Evolutionary conservation across 257 asterid species (phyloP).

Genomic region (Gynochthodes officinalis): DNA sequence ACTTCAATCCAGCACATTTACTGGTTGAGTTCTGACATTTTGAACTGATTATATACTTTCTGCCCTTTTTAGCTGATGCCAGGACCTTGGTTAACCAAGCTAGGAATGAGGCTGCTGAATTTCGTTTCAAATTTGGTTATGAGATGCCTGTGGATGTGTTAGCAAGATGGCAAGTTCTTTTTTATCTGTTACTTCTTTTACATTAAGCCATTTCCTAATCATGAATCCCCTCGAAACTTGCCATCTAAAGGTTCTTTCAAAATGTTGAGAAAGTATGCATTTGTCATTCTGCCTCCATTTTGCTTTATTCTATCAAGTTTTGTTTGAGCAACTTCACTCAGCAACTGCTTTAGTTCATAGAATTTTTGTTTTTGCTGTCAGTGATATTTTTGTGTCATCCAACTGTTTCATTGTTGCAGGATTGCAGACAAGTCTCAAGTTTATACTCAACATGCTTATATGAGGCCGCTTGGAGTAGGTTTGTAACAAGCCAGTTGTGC

Average conservation of each 20-base stretch:
- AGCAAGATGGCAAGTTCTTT: constrained; percentile 71
- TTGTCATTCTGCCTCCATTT: neutral
- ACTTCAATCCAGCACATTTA: neutral
- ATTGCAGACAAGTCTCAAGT: constrained; percentile 99
- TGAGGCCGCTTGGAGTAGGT: constrained; percentile 99
- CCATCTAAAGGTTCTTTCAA: too few species aligned
- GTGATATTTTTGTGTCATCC: neutral
- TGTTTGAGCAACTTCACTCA: neutral
- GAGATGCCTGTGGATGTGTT: constrained; percentile 93
- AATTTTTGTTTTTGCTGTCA: neutral
- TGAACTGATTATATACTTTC: neutral
- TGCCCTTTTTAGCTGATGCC: constrained; percentile 69
- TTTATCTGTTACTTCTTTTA: neutral
- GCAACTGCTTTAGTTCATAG: neutral
- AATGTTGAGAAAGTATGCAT: neutral
- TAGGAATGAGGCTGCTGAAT: constrained; percentile 96
- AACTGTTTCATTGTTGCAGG: constrained; percentile 47
- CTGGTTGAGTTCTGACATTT: neutral
- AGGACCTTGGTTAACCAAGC: constrained; percentile 98
- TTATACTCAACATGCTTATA: constrained; percentile 97
- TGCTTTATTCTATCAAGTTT: neutral
- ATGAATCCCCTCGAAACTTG: too few species aligned
- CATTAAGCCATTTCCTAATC: neutral
- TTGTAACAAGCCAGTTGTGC: constrained; percentile 29
- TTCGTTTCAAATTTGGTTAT: constrained; percentile 82